phyloP scores from a whole-genome alignment of 352 stramenopile species.

The Phytophthora idaei region DNA sequence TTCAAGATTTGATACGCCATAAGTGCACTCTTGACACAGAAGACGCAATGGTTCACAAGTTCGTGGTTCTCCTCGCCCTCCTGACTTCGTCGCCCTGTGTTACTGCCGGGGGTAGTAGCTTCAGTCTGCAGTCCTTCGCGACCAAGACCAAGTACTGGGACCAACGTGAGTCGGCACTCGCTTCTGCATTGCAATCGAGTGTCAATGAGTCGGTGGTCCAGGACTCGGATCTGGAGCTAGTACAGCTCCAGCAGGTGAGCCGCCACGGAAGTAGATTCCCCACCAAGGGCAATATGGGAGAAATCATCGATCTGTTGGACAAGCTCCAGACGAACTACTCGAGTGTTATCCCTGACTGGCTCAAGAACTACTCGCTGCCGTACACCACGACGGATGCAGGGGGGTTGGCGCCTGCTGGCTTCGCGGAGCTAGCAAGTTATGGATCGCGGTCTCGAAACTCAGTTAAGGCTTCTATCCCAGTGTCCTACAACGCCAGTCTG shows the following conservation, averaged over 20 bases:
- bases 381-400: slow-evolving; percentile 58
- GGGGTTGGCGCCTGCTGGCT: slow-evolving; percentile 38
- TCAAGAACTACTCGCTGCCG: slow-evolving; percentile 63
- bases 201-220: slow-evolving; percentile 13
- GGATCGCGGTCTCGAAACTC: slow-evolving; percentile 41
- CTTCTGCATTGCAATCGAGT: slow-evolving; percentile 14
- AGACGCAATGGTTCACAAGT: slow-evolving; percentile 10
- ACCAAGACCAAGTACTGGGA: slow-evolving; percentile 69
- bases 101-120: not conserved
- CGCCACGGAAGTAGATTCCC: slow-evolving; percentile 68
- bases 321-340: slow-evolving; percentile 52
- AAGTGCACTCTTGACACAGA: not conserved
- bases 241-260: slow-evolving; percentile 62
- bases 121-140: slow-evolving; percentile 40
- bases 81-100: not conserved
- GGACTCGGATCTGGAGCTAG: slow-evolving; percentile 41
- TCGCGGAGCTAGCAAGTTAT: slow-evolving; percentile 41
- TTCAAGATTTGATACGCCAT: not conserved
- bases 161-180: slow-evolving; percentile 29
- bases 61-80: slow-evolving; percentile 5
- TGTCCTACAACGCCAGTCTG: slow-evolving; percentile 37
- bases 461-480: slow-evolving; percentile 10
- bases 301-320: slow-evolving; percentile 49
- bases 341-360: slow-evolving; percentile 46
- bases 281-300: slow-evolving; percentile 51